Percentiles rank a stretch among this genome's conserved stretches.
Conservation (phyloP, 2,329 filamentous ascomycete species). For the Ophiocordyceps camponoti-floridani region DNA sequence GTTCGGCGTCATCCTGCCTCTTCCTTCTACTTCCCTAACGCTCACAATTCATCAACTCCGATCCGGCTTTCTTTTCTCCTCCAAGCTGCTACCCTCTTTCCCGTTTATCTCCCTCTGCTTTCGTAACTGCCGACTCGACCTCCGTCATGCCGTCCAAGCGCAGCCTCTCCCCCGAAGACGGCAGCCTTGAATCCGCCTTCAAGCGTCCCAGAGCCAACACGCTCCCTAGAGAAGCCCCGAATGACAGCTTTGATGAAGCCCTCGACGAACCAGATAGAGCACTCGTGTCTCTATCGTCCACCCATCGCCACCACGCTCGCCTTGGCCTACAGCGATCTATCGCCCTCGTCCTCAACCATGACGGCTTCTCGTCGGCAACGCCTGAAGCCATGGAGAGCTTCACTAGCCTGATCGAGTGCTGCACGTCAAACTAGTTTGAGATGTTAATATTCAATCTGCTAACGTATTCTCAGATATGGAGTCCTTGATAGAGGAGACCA, state of each 20-base stretch:
- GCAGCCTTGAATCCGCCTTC: conserved; percentile 7
- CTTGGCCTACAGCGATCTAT: conserved; percentile 33
- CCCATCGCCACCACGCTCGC: conserved; percentile 15
- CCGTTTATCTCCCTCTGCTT: too few relatives aligned
- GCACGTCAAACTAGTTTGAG: conserved; percentile 15
- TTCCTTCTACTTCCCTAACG: background rate
- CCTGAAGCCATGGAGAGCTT: conserved; percentile 42
- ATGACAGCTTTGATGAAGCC: background rate
- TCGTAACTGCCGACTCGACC: background rate
- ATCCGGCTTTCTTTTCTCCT: too few relatives aligned
- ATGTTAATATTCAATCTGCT: background rate
- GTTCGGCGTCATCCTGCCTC: background rate
- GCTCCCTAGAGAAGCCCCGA: background rate
- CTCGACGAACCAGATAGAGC: background rate
- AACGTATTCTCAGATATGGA: conserved; percentile 22
- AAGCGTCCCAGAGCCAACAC: conserved; percentile 12
- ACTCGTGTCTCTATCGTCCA: conserved; percentile 8
- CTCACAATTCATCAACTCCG: too few relatives aligned
- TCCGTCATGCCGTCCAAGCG: conserved; percentile 18
- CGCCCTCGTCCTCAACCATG: conserved; percentile 33
- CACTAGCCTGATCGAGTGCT: conserved; percentile 34
- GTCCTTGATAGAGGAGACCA: conserved; percentile 29
- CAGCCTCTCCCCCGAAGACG: conserved; percentile 12
- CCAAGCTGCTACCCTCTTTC: too few relatives aligned
- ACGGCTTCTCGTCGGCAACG: conserved; percentile 37